These are phyloP conservation scores for Solidago caesia DNA, from an alignment of 129 eudicot species.

Conservation along the genomic window DNA sequence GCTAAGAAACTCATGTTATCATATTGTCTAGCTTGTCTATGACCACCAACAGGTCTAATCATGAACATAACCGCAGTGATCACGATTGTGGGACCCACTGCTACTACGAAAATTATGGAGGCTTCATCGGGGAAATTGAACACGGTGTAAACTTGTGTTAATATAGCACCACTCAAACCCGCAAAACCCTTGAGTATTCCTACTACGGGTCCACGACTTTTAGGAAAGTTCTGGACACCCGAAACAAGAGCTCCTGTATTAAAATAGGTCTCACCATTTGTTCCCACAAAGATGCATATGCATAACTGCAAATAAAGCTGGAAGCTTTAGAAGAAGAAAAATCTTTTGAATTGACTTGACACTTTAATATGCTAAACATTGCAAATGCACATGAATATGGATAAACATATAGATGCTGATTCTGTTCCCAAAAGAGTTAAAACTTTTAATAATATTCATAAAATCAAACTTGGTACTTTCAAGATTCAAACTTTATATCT, in stretches of 20 bases:
- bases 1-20: conserved; percentile 53
- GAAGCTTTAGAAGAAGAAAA: conserved; percentile 9
- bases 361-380: not conserved
- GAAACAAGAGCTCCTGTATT: conserved; percentile 78
- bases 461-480: conserved; percentile 19
- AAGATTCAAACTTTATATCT: conserved; percentile 14
- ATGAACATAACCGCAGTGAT: conserved; percentile 61
- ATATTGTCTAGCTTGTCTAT: conserved; percentile 52
- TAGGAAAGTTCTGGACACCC: conserved; percentile 69
- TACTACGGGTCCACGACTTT: conserved; percentile 72
- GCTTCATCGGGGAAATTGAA: conserved; percentile 57
- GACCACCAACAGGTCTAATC: conserved; percentile 66
- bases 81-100: conserved; percentile 65
- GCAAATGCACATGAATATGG: not conserved
- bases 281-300: conserved; percentile 64
- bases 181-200: conserved; percentile 81
- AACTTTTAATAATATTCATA: not conserved
- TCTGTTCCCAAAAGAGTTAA: conserved; percentile 16
- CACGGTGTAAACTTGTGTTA: conserved; percentile 65
- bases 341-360: not conserved
- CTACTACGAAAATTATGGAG: conserved; percentile 67
- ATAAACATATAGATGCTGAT: conserved; percentile 15
- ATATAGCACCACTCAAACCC: conserved; percentile 71
- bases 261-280: conserved; percentile 80
- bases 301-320: conserved; percentile 52